Base-by-base conservation (phyloP, 352 stramenopile genomes). In the Globisporangium carolinianum region DNA sequence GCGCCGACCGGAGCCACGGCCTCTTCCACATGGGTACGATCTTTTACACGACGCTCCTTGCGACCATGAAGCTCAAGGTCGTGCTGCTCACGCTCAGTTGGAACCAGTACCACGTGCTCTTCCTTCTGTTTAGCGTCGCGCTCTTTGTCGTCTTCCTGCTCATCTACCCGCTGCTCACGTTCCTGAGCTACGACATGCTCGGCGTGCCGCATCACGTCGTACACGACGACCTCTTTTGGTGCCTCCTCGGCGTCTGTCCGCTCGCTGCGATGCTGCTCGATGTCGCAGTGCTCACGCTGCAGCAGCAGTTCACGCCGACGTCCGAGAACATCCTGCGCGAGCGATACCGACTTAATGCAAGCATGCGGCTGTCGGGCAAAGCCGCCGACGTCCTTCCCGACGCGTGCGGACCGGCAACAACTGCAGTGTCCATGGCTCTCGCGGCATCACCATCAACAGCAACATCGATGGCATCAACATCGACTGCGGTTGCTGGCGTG, bases 41-140 rank as follows among this genome's bases (percentile, higher is more conserved):
- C 9, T 87, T 88, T 55, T 91, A 91, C 61, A 72, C 79, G 47
- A 62, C 71, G 35, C 60, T 91, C 49, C 66, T 91, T 11, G 60
- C 61, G 57, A 86, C 81, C 3, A 88, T 88, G 79, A 86, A 86
- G 36, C 65, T 82, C 45, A 89, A 91, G 58, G 79, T 91, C 10
- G 62, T 81, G 54, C 62, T 81, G 43, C 69, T 87, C 15, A 80
- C 77, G 32, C 67, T 86, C 37, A 76, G 65, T 46, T 88, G 77
- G 75, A 89, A 73, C 53, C 82, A 76, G 61, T 88, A 81, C 53
- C 80, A 87, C 61, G 2, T 75, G 14, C 42, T 46, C 5, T 63
- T 87, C 18, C 55, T 91, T 47, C 53, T 41, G 0, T 89, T 91
- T 61, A 88, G 76, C 46, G 53, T 76, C 9, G 51, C 47, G 41